phyloP scores from a whole-genome alignment of 345 rosid genomes.

The Ceriops decandra region DNA sequence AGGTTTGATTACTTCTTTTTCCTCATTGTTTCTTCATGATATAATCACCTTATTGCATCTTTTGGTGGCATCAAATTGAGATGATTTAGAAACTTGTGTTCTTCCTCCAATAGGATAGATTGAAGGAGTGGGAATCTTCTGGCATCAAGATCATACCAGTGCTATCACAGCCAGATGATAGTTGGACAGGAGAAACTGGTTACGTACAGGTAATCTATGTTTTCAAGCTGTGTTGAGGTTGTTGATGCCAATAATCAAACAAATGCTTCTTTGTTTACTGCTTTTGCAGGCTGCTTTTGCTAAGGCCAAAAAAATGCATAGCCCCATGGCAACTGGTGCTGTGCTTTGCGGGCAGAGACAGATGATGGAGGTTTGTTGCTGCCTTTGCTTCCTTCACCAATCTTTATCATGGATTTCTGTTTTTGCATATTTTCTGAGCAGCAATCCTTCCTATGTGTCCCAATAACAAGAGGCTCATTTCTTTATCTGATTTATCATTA shows the following conservation, averaged over 20 bases:
- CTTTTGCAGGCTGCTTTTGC: conserved; percentile 77
- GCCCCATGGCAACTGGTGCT: conserved; percentile 61
- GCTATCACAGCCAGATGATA: conserved; percentile 76
- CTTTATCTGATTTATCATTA: too few species aligned
- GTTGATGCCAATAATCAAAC: not conserved
- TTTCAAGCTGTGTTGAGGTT: not conserved
- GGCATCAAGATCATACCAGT: conserved; percentile 85
- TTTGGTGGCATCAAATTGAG: too few species aligned
- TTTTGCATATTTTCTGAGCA: too few species aligned
- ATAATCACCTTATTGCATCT: not conserved
- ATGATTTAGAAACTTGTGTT: conserved; percentile 11
- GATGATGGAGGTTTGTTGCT: conserved; percentile 79
- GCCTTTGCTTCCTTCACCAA: not conserved
- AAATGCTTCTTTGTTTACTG: conserved; percentile 8
- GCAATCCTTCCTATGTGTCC: too few species aligned
- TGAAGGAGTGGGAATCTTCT: conserved; percentile 82
- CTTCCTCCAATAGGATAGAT: conserved; percentile 58
- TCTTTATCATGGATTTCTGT: not conserved
- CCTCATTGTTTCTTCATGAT: not conserved
- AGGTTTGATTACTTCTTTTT: conserved; percentile 46
- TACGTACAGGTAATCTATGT: conserved; percentile 65
- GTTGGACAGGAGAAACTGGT: conserved; percentile 86
- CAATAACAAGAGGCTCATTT: too few species aligned
- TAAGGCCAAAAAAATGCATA: conserved; percentile 53
- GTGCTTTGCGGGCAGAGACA: conserved; percentile 92